These are phyloP conservation scores for Stemphylium vesicarium DNA, from an alignment of 2,329 filamentous ascomycete genomes.

Conservation along the genomic window DNA sequence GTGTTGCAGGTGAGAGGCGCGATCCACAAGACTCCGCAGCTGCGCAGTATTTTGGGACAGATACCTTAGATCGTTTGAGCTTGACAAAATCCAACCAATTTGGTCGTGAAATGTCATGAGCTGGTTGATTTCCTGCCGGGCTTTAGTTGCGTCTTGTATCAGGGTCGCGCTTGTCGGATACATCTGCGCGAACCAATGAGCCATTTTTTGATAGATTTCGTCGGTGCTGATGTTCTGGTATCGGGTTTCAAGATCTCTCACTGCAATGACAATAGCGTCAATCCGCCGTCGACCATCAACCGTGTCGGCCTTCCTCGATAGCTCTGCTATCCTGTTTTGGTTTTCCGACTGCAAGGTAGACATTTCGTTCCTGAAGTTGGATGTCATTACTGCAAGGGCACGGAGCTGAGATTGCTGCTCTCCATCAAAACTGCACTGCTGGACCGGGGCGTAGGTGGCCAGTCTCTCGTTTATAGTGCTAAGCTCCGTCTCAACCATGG, in stretches of 20 bases:
- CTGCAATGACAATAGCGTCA: slow-evolving; percentile 8
- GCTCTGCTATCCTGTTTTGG: not conserved
- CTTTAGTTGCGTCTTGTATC: slow-evolving; percentile 1
- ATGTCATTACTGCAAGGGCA: not conserved
- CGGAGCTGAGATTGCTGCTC: slow-evolving; percentile 3
- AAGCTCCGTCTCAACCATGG: not conserved
- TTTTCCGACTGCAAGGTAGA: not conserved
- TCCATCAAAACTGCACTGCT: not conserved
- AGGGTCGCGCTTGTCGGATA: slow-evolving; percentile 21
- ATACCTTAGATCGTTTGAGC: not conserved
- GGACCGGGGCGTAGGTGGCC: not conserved
- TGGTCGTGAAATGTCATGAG: slow-evolving; percentile 4
- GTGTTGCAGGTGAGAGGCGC: slow-evolving; percentile 1
- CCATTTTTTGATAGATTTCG: slow-evolving; percentile 30
- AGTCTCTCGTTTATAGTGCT: not conserved
- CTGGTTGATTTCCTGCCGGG: slow-evolving; percentile 10
- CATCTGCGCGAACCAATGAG: slow-evolving; percentile 26
- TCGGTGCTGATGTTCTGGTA: slow-evolving; percentile 38
- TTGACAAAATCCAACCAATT: not conserved
- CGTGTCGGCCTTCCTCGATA: slow-evolving; percentile 7
- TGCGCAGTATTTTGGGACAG: not conserved
- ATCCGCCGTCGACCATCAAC: not conserved
- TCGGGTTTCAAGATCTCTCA: slow-evolving; percentile 24
- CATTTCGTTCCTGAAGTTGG: not conserved
- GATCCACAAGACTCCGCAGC: not conserved